Base-by-base conservation (phyloP, 306 rosid species). In the Malus orientalis region DNA sequence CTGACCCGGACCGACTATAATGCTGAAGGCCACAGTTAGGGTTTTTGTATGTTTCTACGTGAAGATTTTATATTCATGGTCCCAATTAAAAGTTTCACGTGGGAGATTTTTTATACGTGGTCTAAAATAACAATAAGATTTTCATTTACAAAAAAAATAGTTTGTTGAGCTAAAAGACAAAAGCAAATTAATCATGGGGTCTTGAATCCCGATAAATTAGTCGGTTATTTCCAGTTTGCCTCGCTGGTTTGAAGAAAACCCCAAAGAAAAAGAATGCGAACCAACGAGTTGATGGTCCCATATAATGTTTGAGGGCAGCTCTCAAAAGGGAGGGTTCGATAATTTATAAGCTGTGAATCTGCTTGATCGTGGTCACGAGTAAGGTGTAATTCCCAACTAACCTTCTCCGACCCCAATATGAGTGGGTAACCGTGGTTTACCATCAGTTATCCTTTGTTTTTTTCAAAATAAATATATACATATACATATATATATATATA, bases 361-460 rank as follows among this genome's bases (percentile, higher is more conserved):
- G 7, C 2, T 49, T 1, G 19, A 14, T 1, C 0, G 19, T 4
- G 1, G 6, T 49, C 7, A 14, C 1, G 2, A 47, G 0, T 14
- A 4, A 1, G 0, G 19, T 47, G 2, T 14, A 47, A 47, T 47
- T 47, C 3, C 1, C 18, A 4, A 1, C 0, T 47, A 13, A 4
- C 19, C 19, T 47, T 0, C 4, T 47, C 5, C 1, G 1, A 1
- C 0, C 2, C 16, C 18, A 47, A 47, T 12, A 13, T 4, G 5
- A 13, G 0, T 47, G 6, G 0, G 4, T 47, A 47, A 14, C 2
- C 1, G 1, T 49, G 6, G 1, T 14, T 45, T 45, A 1, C 1
- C 53, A 45, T 0, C 0, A 1, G 2, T 13, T 45, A 0, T 45
- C 9, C 2, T 0, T 0, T 22, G 23, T 0, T 38, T 38, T 38